These are phyloP conservation scores for Cicer pinnatifidum DNA, from an alignment of 306 rosid genomes.

Conservation along the genomic window DNA sequence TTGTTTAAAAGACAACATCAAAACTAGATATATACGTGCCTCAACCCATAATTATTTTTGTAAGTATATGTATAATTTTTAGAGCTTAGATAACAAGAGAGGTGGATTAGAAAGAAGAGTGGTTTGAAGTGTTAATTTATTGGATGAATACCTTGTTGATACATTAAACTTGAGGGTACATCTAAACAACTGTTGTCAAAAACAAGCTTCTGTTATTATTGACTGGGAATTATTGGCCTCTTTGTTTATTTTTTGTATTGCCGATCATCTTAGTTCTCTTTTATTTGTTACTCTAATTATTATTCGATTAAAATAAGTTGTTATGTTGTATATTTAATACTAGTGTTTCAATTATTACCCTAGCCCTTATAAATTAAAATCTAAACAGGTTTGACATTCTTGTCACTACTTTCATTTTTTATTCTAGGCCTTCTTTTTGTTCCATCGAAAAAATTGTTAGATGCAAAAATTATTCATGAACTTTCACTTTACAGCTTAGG, in stretches of 20 bases:
- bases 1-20: not conserved
- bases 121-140: slow-evolving; percentile 5
- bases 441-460: not conserved
- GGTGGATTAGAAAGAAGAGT: not conserved
- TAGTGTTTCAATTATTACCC: not conserved
- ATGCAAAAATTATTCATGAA: slow-evolving; percentile 7
- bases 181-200: not conserved
- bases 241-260: slow-evolving; percentile 7
- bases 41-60: not conserved
- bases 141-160: slow-evolving; percentile 23
- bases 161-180: not conserved
- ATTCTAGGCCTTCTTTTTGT: not conserved
- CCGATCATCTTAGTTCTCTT: slow-evolving; percentile 11
- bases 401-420: not conserved
- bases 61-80: not conserved
- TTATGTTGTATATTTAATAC: slow-evolving; percentile 17
- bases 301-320: slow-evolving; percentile 23
- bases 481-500: slow-evolving; percentile 2
- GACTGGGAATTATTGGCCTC: not conserved
- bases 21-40: not conserved
- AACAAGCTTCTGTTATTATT: slow-evolving; percentile 32
- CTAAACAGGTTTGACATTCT: slow-evolving; percentile 24
- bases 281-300: slow-evolving; percentile 11
- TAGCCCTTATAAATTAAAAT: slow-evolving; percentile 4
- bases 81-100: slow-evolving; percentile 7